Percentiles rank a stretch among this genome's conserved stretches.
These are phyloP conservation scores for Populus davidiana DNA, from an alignment of 345 rosid genomes.

Conservation along the genomic window DNA sequence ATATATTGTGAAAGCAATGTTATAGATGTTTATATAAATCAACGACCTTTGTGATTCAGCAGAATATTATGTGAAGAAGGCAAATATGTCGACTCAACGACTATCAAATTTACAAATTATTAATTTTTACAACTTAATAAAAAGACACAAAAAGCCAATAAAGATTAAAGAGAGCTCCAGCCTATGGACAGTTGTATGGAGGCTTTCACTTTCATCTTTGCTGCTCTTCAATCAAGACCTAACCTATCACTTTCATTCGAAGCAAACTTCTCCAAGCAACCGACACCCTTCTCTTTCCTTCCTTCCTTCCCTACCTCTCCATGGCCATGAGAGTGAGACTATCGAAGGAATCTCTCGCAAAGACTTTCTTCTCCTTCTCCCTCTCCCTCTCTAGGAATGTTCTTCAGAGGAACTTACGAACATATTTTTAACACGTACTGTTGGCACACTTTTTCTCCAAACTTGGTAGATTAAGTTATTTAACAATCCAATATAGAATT, in stretches of 20 bases:
- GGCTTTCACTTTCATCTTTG: slow-evolving; percentile 9
- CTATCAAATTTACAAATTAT: background rate
- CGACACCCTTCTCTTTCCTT: background rate
- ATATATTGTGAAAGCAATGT: background rate
- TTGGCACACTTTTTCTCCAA: background rate
- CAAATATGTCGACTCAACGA: background rate
- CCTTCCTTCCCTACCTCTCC: background rate
- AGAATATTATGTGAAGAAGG: background rate
- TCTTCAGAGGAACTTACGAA: background rate
- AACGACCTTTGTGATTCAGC: background rate
- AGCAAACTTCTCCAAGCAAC: slow-evolving; percentile 36
- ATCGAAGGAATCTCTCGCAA: slow-evolving; percentile 6
- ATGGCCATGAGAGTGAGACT: background rate
- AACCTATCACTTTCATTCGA: slow-evolving; percentile 18
- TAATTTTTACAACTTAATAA: background rate
- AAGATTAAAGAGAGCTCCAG: slow-evolving; percentile 5
- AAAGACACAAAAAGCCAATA: background rate
- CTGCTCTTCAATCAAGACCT: background rate
- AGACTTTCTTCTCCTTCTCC: background rate
- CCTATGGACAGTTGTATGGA: slow-evolving; percentile 23
- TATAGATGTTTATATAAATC: background rate
- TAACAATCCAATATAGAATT: background rate
- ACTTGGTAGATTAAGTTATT: background rate
- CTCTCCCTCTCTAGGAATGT: background rate
- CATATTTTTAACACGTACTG: background rate